Evolutionary conservation across 257 asterid genomes (phyloP), one percentile per base, ranked within the genome.

Genomic region (Petrea volubilis): DNA sequence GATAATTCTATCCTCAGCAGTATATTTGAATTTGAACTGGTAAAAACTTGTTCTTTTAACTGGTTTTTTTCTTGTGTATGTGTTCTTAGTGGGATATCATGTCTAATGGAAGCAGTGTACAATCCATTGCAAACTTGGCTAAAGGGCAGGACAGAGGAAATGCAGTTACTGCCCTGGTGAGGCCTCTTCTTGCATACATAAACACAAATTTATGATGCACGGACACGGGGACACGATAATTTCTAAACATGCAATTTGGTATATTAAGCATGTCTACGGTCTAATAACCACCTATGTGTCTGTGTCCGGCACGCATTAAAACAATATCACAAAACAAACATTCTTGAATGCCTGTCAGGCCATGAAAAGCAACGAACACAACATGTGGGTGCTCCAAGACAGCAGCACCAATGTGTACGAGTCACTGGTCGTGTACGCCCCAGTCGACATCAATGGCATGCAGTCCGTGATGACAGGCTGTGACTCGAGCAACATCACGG

Each of bases 111-210:
- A 83, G 83, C 80, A 78, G 74, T 6, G 76, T 71, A 53, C 88
- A 86, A 23, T 47, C 87, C 60, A 64, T 86, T 34, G 96, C 87
- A 65, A 87, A 79, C 87, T 70, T 89, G 68, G 91, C 90, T n/a
- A 91, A 91, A 85, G 98, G 97, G 40, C 86, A 89, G 72, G 92
- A 86, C 66, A 76, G 90, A 51, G 92, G 96, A 75, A 93, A 93
- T 28, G 82, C 88, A 21, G 97, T 89, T 31, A 77, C 87, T 5
- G 72, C 78, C 76, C 90, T 87, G 83, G 98, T 93, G 70, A 85
- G 87, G 67, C 24, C n/a, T 72, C 29, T 41, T 41, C 36, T n/a
- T 17, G 24, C 24, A 24, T 51, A 72, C 51, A 40, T 9, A 53
- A 6, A 31, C 38, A 2, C 5, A 31, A 2, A 38, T 38, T 38